Base-by-base conservation (phyloP, 352 stramenopile species). In the Plasmopara muralis region DNA sequence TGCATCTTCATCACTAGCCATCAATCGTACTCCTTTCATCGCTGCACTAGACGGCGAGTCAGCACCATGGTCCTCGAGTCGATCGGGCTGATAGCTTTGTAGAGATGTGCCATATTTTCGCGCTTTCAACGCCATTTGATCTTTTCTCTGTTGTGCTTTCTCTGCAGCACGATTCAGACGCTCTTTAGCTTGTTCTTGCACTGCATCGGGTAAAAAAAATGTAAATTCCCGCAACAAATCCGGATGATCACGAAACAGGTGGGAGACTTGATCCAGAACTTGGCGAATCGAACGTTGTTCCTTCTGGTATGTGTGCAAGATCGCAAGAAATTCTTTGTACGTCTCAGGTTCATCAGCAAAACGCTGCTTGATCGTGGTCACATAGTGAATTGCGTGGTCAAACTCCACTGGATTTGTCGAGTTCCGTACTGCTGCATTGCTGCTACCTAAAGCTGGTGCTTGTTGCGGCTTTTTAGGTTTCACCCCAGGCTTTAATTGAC, bases 281-380 rank as follows among this genome's bases (percentile, higher is more conserved):
- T 99, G 92, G 48, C 98, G 98, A 54, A 99, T 99, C 8, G 89
- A 96, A 10, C 95, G 85, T 66, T 99, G 95, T 70, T 99, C 96
- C 62, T 99, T 98, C 73, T 99, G 97, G 70, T 99, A 99, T 14
- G 95, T 99, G 74, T 99, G 96, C 46, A 99, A 64, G 62, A 99
- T 99, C 53, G 98, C 95, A 18, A 99, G 70, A 70, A 99, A 99
- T 53, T 97, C 75, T 62, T 98, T 98, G 77, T 99, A 99, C 12
- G 95, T 99, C 64, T 99, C 93, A 0, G 96, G 95, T 56, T 99
- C 92, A 57, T 97, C 85, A 0, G 92, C 86, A 66, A 99, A 99
- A 30, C 96, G 85, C 66, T 98, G 97, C 72, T 99, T 99, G 73
- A 99, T 99, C 8, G 92, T 99, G 9, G 85, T 97, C 57, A 99